Evolutionary conservation across 768 basidiomycete species (phyloP), one percentile per base, ranked within the genome.

Genomic region (Auricularia cornea): DNA sequence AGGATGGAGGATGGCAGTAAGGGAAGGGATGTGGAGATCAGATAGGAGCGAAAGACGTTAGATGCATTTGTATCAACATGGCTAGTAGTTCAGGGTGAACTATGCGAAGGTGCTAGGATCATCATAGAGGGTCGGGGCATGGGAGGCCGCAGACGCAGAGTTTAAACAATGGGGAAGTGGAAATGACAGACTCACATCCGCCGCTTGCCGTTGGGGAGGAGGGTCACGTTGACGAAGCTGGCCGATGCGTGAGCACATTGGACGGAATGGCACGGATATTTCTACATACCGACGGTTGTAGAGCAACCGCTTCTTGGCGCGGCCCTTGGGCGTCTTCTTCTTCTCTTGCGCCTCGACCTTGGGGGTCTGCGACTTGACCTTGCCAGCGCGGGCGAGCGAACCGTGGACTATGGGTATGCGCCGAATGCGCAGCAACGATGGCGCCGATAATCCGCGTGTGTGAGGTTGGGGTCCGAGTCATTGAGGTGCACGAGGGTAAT

Each of bases 21-120:
- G n/a, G n/a, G 59, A 20, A 64, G 41, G 6, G 54, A 57, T 51
- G 60, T 63, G 64, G 63, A 61, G 66, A 76, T 95, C 94, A 95
- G 92, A 95, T 95, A 95, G 93, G 92, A 95, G 94, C 93, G 94
- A 95, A 95, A 95, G 94, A 97, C 92, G 75, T 84, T 79, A 84
- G 89, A 91, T 92, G 87, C 68, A 81, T 84, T 77, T 77, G 82
- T 88, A 78, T 94, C 89, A 86, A 90, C 92, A 94, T 76, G 72
- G 75, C 77, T 73, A 65, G 77, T 28, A 57, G 76, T 91, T 96
- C 92, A 87, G 93, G 86, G 90, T 95, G 92, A 94, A 95, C 94
- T 94, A 94, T 94, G 93, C 76, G 79, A 75, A 76, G 78, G 75
- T 73, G 70, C 68, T 66, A 29, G 52, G 60, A 56, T 63, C 63